Conservation (phyloP, 208 protist species). For the Zelonia costaricensis region DNA sequence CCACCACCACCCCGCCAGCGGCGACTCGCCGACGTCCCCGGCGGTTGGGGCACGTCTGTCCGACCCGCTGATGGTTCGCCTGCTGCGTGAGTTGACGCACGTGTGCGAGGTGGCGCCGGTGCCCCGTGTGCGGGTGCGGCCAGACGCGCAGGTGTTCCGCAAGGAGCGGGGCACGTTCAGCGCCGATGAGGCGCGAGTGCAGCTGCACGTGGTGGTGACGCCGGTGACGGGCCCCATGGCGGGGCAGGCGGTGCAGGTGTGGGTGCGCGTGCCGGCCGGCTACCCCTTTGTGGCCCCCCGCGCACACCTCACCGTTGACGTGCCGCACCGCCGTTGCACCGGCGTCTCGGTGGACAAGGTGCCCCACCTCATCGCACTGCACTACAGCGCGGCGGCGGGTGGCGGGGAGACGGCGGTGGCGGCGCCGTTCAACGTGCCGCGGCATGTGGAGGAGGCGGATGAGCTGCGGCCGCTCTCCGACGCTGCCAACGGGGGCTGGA, state of each 20-base stretch:
- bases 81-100: constrained; percentile 10
- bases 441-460: constrained; percentile 8
- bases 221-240: constrained; percentile 50
- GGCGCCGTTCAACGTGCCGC: constrained; percentile 7
- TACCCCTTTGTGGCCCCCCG: constrained; percentile 54
- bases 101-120: constrained; percentile 10
- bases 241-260: constrained; percentile 38
- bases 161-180: constrained; percentile 17
- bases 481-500: constrained; percentile 22
- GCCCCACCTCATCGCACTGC: constrained; percentile 43
- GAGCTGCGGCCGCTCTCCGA: constrained; percentile 4
- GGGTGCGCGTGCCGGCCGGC: constrained; percentile 35
- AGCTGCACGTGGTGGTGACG: constrained; percentile 45
- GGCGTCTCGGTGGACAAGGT: constrained; percentile 34
- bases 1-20: neutral
- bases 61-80: constrained; percentile 12
- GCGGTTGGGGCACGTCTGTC: too few relatives aligned
- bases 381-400: neutral
- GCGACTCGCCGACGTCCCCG: neutral
- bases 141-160: constrained; percentile 14
- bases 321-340: constrained; percentile 39
- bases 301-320: constrained; percentile 36
- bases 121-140: constrained; percentile 15
- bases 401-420: neutral
- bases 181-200: constrained; percentile 21